Evolutionary conservation across 176 grass and related monocot genomes (phyloP), one percentile per base, ranked within the genome.

Genomic region (Themeda triandra): DNA sequence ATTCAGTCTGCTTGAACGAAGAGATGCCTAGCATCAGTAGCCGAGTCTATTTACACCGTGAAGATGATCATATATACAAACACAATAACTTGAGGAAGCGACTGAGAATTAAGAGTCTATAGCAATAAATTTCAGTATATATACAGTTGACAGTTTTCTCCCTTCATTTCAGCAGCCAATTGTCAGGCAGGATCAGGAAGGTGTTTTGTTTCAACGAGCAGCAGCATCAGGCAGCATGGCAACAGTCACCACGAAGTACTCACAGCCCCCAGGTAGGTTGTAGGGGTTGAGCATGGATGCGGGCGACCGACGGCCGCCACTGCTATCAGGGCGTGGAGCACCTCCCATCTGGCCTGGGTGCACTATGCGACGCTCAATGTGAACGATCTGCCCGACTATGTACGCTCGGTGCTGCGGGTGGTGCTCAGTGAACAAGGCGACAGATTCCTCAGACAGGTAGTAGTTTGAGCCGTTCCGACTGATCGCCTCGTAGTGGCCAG

Each of bases 361-460:
- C 19, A 13, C 77, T 15, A 83, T 24, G 35, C 88, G 83, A 1
- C 84, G 70, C 71, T 99, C 96, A 3, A 99, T 94, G 82, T 99
- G 96, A 72, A 99, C 96, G 9, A 99, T 94, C 87, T 99, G 96
- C 15, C 96, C 96, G 1, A 99, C 91, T 84, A 99, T 96, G 71
- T 92, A 92, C 10, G 79, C 37, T 1, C 93, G 93, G 30, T 80
- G 82, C 1, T 23, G 76, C 9, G 84, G 76, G 80, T 94, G 87
- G n/a, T 92, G 93, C 71, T 96, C 90, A 1, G 76, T 90, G 75
- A 99, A 99, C 30, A 99, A 84, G 63, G 93, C 96, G 62, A 99
- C 89, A 0, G 96, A 99, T 79, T 99, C 96, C 42, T 99, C 91
- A 0, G 93, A 99, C 35, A 99, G 91, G 74, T 86, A 96, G 87